Evolutionary conservation across 208 protist genomes (phyloP).

Genomic region (Trypanosoma congolense): DNA sequence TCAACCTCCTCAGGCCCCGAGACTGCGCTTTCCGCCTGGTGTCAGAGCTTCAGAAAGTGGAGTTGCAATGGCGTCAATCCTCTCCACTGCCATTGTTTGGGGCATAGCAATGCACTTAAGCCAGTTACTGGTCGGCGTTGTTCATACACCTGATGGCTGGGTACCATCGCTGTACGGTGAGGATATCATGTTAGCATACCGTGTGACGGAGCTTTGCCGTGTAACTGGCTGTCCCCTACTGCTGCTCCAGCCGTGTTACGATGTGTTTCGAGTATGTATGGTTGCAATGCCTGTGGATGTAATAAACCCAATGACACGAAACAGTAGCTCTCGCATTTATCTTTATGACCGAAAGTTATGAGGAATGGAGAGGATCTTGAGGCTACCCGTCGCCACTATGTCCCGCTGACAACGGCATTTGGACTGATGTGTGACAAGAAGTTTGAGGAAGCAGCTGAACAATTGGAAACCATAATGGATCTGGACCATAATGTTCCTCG

Average conservation of each 20-base stretch:
- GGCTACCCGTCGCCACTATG: slow-evolving; percentile 6
- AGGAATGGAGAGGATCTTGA: slow-evolving; percentile 4
- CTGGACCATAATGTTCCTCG: slow-evolving; percentile 14
- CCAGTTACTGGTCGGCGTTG: slow-evolving; percentile 16
- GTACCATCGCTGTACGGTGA: slow-evolving; percentile 18
- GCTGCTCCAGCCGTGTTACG: slow-evolving; percentile 23
- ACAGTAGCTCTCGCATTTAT: slow-evolving; percentile 9
- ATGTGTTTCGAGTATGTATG: slow-evolving; percentile 21
- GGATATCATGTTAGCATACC: slow-evolving; percentile 26
- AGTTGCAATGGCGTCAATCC: background rate
- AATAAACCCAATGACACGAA: slow-evolving; percentile 10
- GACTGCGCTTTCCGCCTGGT: slow-evolving; percentile 19
- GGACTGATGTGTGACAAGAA: slow-evolving; percentile 20
- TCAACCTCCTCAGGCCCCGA: slow-evolving; percentile 20
- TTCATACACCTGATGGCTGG: background rate
- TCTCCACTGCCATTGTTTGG: slow-evolving; percentile 22
- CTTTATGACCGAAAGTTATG: slow-evolving; percentile 13
- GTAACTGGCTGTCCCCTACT: slow-evolving; percentile 25
- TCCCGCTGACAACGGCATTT: slow-evolving; percentile 13
- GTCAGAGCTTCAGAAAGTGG: slow-evolving; percentile 16
- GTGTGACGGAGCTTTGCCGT: slow-evolving; percentile 24
- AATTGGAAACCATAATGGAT: slow-evolving; percentile 9
- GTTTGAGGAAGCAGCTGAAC: slow-evolving; percentile 10
- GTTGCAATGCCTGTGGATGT: slow-evolving; percentile 21
- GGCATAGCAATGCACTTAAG: slow-evolving; percentile 29